phyloP scores from a whole-genome alignment of 108 stramenopile genomes.

The Parmales sp. region DNA sequence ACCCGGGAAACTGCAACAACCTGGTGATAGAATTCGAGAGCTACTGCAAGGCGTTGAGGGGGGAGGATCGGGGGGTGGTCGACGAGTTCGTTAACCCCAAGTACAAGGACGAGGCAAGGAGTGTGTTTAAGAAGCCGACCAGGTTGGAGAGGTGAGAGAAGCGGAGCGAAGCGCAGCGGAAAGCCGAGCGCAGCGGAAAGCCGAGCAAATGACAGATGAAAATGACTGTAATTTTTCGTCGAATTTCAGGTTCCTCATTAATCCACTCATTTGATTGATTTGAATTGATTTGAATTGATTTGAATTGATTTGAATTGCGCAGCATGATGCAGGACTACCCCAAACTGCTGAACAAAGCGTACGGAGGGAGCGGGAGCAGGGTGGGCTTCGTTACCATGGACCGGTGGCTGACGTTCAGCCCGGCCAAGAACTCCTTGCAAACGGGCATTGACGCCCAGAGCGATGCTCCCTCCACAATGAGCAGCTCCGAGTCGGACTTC shows the following conservation, averaged over 20 bases:
- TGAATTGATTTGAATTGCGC: too few relatives aligned
- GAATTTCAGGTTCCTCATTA: too few relatives aligned
- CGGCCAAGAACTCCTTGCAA: conserved; percentile 87
- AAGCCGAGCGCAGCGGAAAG: too few relatives aligned
- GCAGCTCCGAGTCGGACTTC: conserved; percentile 71
- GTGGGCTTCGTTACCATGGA: conserved; percentile 42
- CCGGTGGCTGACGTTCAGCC: conserved; percentile 89
- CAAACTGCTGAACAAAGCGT: conserved; percentile 60
- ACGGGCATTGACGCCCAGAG: conserved; percentile 53
- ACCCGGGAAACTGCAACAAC: conserved; percentile 93
- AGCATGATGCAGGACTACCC: conserved; percentile 60
- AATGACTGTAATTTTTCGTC: too few relatives aligned
- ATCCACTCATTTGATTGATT: too few relatives aligned
- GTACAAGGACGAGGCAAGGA: conserved; percentile 27
- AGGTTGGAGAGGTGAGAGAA: too few relatives aligned
- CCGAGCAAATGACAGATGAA: too few relatives aligned
- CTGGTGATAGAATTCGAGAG: conserved; percentile 74
- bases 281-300: too few relatives aligned
- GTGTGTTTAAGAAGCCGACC: conserved; percentile 46
- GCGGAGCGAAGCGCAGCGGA: too few relatives aligned
- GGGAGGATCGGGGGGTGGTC: conserved; percentile 43
- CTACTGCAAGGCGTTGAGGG: conserved; percentile 57
- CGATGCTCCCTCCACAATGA: conserved; percentile 70
- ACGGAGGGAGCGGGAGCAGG: neutral
- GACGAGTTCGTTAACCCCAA: conserved; percentile 55